Evolutionary conservation across 768 basidiomycete species (phyloP).

Genomic region (Tricholoma hemisulphureum): DNA sequence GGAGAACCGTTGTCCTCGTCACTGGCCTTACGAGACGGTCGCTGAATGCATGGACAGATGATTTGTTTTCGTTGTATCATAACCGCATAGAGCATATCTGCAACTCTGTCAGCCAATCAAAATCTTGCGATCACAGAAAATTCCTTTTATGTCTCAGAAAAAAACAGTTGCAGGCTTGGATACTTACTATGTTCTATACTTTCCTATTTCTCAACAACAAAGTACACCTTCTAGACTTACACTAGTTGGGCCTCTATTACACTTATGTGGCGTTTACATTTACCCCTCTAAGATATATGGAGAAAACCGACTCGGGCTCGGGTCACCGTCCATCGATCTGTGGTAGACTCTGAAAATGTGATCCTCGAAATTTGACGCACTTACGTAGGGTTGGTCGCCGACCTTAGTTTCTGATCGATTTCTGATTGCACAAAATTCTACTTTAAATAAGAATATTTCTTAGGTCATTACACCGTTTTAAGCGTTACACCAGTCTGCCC

Average conservation of each 20-base stretch:
- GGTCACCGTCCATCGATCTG: no score
- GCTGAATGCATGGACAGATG: constrained; percentile 21
- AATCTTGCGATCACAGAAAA: no score
- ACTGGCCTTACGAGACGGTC: constrained; percentile 39
- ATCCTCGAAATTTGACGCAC: no score
- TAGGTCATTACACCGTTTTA: constrained; percentile 40
- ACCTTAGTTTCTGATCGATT: constrained; percentile 36
- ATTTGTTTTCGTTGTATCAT: no score
- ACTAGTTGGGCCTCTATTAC: constrained; percentile 36
- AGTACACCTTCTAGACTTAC: constrained; percentile 38
- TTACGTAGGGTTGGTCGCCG: constrained; percentile 37
- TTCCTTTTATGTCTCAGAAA: no score
- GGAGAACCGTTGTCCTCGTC: constrained; percentile 41
- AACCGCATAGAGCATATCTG: no score
- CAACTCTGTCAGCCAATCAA: no score
- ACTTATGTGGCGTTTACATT: constrained; percentile 24
- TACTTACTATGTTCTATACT: no score
- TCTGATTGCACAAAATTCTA: constrained; percentile 35
- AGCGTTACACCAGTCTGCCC: constrained; percentile 1
- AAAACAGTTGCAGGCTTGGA: no score
- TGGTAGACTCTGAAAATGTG: no score
- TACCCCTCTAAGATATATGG: no score
- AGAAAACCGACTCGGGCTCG: no score
- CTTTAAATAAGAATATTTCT: constrained; percentile 35
- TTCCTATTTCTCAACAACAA: constrained; percentile 34